Evolutionary conservation across 768 basidiomycete genomes (phyloP), one percentile per base, ranked within the genome.

Genomic region (Boletus rufocinnamomeus): DNA sequence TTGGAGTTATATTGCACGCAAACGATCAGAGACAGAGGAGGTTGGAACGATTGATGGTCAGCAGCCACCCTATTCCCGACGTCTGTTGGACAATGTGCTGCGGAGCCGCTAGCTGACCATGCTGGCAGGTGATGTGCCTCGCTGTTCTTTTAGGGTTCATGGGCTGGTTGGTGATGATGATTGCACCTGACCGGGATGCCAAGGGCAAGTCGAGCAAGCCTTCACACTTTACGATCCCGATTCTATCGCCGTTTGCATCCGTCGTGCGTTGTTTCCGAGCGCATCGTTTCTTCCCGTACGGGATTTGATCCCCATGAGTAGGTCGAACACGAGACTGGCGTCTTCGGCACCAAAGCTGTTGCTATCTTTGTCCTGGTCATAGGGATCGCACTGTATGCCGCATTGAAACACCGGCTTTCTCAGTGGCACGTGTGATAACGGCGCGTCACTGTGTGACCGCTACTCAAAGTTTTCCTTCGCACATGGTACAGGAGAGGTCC

Each of bases 311-410:
- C 11, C 55, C 34, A 21, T 52, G 47, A 9, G 13, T 35, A 91
- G 89, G 81, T 88, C n/a, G 89, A 91, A 63, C 81, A 89, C 47
- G 89, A 91, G 70, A 82, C 83, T 0, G 88, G 89, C 0, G 77
- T 83, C 0, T 70, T 89, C 2, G 81, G 83, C n/a, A 69, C 80
- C 30, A 82, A 74, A 64, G 70, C 75, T 0, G 73, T 88, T 11
- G 66, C 67, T 17, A 59, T 81, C 6, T 64, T 79, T 8, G 60
- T 79, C 3, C 46, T 84, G 16, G 73, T 80, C 0, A 34, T 73
- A 7, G 79, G 80, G 1, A 69, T 74, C 35, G 66, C 81, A 1
- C 66, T 68, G 4, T 87, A 83, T 56, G 64, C 76, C 1, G 62
- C 73, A 2, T 71, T 84, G 57, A 80, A 79, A 27, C 70, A 79